A percentile compares a stretch with the other conserved stretches of the same genome.
Conservation (phyloP, 2,329 filamentous ascomycete genomes). For the Aspergillus sp. region DNA sequence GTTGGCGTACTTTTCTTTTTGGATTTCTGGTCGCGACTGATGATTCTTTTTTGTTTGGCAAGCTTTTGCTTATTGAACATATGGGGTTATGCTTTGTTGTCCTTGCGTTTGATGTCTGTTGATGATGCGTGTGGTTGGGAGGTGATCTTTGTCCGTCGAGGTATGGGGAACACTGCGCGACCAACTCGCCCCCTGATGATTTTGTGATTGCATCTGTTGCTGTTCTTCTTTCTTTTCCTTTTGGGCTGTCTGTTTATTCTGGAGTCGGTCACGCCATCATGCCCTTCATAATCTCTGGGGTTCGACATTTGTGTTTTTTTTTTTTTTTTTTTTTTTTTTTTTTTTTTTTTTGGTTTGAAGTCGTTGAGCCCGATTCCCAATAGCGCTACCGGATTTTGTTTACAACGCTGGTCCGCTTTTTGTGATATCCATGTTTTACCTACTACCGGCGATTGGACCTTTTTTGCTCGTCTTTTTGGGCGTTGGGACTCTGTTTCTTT, state of each 20-base stretch:
- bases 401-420: conserved; percentile 13
- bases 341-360: conserved; percentile 3
- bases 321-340: conserved; percentile 1
- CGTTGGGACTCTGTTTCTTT: conserved; percentile 26
- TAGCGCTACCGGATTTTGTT: conserved; percentile 14
- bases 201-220: background rate
- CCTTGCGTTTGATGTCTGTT: conserved; percentile 12
- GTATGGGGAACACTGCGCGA: background rate
- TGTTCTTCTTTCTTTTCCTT: background rate
- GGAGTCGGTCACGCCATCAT: background rate
- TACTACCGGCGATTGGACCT: conserved; percentile 26
- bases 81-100: conserved; percentile 18
- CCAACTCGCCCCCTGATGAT: background rate
- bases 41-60: conserved; percentile 1
- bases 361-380: conserved; percentile 18
- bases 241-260: background rate
- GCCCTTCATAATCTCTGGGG: background rate
- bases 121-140: conserved; percentile 2
- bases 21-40: conserved; percentile 6
- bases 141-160: background rate
- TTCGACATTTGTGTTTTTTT: conserved; percentile 1
- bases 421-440: conserved; percentile 33
- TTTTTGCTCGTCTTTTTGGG: conserved; percentile 14
- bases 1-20: conserved; percentile 27
- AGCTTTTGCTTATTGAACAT: conserved; percentile 19